Percentiles rank a stretch among this genome's conserved stretches.
Conservation (phyloP, 495 filamentous ascomycete genomes). For the Haplographium delicatum region DNA sequence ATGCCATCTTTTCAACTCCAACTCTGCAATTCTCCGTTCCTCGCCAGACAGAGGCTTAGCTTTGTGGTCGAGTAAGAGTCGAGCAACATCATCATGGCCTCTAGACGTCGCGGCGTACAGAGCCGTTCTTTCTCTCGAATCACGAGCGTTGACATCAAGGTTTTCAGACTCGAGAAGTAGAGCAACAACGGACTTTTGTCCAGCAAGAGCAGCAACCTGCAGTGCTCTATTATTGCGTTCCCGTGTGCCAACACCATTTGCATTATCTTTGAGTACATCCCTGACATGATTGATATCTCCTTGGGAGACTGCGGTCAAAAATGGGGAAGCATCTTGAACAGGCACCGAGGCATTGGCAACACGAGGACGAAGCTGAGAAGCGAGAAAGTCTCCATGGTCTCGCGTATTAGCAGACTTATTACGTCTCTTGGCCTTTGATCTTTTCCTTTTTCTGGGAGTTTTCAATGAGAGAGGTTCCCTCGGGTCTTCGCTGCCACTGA, state of each 20-base stretch:
- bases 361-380: background rate
- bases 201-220: background rate
- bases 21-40: slow-evolving; percentile 1
- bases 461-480: background rate
- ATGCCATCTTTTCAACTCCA: slow-evolving; percentile 1
- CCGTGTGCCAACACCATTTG: background rate
- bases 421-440: background rate
- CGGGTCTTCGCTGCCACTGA: background rate
- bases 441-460: background rate
- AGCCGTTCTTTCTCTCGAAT: slow-evolving; percentile 5
- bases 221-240: background rate
- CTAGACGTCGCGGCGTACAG: slow-evolving; percentile 2
- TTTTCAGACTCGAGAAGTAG: background rate
- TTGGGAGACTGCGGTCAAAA: background rate
- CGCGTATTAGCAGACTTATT: background rate
- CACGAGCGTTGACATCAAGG: slow-evolving; percentile 6
- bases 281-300: background rate
- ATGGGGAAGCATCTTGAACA: background rate
- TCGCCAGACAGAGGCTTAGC: background rate
- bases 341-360: background rate
- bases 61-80: background rate
- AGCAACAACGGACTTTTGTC: background rate
- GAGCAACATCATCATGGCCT: background rate
- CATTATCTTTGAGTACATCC: background rate
- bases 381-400: background rate